phyloP scores from a whole-genome alignment of 805 yeast species.

The Starmerella stigmatis region DNA sequence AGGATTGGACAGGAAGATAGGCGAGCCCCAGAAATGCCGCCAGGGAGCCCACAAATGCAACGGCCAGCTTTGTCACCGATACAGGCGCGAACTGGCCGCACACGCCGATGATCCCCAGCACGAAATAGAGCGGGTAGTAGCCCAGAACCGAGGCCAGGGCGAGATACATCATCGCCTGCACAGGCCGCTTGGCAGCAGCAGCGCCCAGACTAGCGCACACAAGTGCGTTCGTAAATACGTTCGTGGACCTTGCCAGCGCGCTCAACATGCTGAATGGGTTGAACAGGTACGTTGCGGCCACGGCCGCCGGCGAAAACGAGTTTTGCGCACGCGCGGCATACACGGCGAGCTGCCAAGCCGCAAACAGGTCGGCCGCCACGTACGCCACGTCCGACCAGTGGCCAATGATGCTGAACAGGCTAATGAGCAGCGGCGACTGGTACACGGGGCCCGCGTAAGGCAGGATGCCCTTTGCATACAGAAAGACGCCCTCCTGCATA shows the following conservation, averaged over 20 bases:
- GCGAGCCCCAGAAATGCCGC: constrained; percentile 23
- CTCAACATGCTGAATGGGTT: constrained; percentile 73
- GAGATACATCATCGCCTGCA: constrained; percentile 42
- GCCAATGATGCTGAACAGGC: constrained; percentile 27
- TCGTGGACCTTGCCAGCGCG: constrained; percentile 58
- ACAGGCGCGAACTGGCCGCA: not conserved
- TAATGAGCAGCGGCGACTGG: constrained; percentile 67
- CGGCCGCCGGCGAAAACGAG: constrained; percentile 34
- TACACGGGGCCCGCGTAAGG: constrained; percentile 77
- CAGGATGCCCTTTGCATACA: constrained; percentile 45
- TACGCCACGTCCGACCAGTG: constrained; percentile 36
- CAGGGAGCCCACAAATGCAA: constrained; percentile 14
- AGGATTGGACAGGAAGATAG: constrained; percentile 27
- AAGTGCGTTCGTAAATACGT: constrained; percentile 48
- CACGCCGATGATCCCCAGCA: constrained; percentile 44
- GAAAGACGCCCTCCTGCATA: constrained; percentile 56
- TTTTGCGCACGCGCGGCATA: constrained; percentile 32
- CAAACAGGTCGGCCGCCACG: constrained; percentile 48
- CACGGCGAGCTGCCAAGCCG: constrained; percentile 44
- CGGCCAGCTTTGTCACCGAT: constrained; percentile 12
- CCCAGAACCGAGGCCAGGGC: constrained; percentile 57
- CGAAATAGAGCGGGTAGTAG: constrained; percentile 49
- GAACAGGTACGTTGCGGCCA: constrained; percentile 57
- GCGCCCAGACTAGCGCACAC: constrained; percentile 40
- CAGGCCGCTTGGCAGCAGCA: constrained; percentile 35